Conservation (phyloP, 176 grass and related monocot genomes). For the Carex parvula region DNA sequence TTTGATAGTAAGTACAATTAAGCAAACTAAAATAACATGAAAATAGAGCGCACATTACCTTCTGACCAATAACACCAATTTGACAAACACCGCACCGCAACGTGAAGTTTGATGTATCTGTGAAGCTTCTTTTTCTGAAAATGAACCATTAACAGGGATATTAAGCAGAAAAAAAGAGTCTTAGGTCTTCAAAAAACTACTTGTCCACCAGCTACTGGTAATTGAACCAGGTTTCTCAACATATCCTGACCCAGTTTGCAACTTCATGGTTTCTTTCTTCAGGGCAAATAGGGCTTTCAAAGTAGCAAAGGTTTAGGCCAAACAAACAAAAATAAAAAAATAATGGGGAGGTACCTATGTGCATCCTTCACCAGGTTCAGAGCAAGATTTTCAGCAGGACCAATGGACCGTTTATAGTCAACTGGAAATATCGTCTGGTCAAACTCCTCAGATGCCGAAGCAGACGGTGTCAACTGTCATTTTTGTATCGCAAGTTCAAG, state of each 20-base stretch:
- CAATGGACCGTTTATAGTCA: slow-evolving; percentile 53
- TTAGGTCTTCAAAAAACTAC: background rate
- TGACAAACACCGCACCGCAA: slow-evolving; percentile 87
- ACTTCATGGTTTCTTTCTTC: background rate
- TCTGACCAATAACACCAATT: slow-evolving; percentile 80
- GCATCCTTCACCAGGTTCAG: slow-evolving; percentile 74
- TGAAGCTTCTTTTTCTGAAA: slow-evolving; percentile 82
- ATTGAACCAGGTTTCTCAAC: background rate
- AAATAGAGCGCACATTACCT: slow-evolving; percentile 30
- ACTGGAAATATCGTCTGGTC: slow-evolving; percentile 91
- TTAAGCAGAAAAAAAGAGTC: background rate
- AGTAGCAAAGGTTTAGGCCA: background rate
- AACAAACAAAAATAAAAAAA: slow-evolving; percentile 1
- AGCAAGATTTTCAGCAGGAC: slow-evolving; percentile 63
- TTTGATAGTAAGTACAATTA: background rate
- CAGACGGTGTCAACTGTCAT: slow-evolving; percentile 77
- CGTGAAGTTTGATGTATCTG: slow-evolving; percentile 82
- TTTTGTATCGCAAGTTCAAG: slow-evolving; percentile 4
- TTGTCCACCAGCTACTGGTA: background rate
- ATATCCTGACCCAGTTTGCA: background rate
- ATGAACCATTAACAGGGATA: background rate
- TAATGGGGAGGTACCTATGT: slow-evolving; percentile 43
- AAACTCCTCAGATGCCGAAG: slow-evolving; percentile 85
- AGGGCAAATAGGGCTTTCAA: background rate
- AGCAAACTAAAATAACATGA: background rate